Evolutionary conservation across 345 rosid genomes (phyloP), one percentile per base, ranked within the genome.

Genomic region (Rhodamnia argentea): DNA sequence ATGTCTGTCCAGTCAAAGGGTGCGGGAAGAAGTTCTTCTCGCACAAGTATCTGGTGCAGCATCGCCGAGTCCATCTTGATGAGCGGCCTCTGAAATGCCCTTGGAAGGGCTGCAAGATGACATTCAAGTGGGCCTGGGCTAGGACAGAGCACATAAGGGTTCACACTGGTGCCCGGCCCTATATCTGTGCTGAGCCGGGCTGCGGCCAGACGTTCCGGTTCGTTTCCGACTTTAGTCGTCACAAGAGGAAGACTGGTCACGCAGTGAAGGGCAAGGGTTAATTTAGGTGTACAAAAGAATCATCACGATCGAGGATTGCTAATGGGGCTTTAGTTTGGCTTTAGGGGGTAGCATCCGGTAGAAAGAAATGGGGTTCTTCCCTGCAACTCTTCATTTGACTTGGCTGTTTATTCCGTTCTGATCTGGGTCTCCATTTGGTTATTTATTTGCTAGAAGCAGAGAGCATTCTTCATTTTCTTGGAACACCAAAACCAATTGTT

Each of bases 41-140:
- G 1, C 99, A 97, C 91, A 97, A 97, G 87, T 97, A 97, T 85
- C 88, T 97, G 84, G 98, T 97, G 91, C 99, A 97, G 92, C 99
- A 96, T 85, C 94, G 92, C 1, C 90, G 98, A 58, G 99, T 97
- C 85, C 99, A 97, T 85, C 52, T 87, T 42, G 98, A 96, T 52
- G 99, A 96, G 44, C 96, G 99, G 47, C 99, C 99, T n/a, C 95
- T 97, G 32, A 96, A 97, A 91, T 97, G 99, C 87, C 99, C 99
- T 1, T 97, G 99, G 99, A 97, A 95, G 83, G 98, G 99, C 52
- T 97, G 99, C 89, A 95, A 94, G 91, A 96, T 96, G 99, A 89
- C 98, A 40, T 97, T 97, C 90, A 97, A 97, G 91, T 97, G 99
- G 99, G 98, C 99, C 29, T 97, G 99, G 99, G 98, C 99, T 14